Percentiles rank a stretch among this genome's conserved stretches.
phyloP scores from a whole-genome alignment of 495 filamentous ascomycete genomes.

The Trichoderma parareesei region DNA sequence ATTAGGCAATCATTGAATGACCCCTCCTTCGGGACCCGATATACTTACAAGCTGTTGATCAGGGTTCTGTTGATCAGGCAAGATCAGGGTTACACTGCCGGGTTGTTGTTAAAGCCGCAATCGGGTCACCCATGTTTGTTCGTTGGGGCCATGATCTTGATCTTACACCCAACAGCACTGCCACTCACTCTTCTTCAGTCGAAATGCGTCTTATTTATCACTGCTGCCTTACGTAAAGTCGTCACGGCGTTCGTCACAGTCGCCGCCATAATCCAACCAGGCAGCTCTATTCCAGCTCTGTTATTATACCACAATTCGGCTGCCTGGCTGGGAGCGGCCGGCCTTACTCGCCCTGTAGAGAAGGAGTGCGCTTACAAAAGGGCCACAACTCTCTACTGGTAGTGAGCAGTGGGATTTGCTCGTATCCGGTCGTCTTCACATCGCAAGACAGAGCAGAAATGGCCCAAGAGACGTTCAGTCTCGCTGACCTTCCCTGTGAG shows the following conservation, averaged over 20 bases:
- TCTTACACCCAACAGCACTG: neutral
- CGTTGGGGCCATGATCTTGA: neutral
- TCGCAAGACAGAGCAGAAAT: neutral
- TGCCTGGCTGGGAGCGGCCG: neutral
- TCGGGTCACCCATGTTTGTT: neutral
- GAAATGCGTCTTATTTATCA: neutral
- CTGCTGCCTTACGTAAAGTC: neutral
- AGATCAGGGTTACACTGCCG: too few species aligned
- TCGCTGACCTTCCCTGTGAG: conserved; percentile 22
- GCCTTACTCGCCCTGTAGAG: neutral
- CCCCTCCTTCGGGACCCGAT: too few species aligned
- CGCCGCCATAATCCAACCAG: neutral
- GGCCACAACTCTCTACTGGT: too few species aligned
- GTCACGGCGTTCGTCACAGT: neutral
- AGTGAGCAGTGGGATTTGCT: too few species aligned
- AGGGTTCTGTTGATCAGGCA: too few species aligned
- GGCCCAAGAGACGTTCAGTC: conserved; percentile 12
- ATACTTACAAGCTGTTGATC: too few species aligned
- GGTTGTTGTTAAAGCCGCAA: neutral
- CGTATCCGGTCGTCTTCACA: too few species aligned
- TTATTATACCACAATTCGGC: neutral
- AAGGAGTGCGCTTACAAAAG: too few species aligned
- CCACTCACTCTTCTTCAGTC: neutral
- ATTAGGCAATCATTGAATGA: too few species aligned
- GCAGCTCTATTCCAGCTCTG: neutral